Base-by-base conservation (phyloP, 2,329 filamentous ascomycete species). In the Penicillium sp. region DNA sequence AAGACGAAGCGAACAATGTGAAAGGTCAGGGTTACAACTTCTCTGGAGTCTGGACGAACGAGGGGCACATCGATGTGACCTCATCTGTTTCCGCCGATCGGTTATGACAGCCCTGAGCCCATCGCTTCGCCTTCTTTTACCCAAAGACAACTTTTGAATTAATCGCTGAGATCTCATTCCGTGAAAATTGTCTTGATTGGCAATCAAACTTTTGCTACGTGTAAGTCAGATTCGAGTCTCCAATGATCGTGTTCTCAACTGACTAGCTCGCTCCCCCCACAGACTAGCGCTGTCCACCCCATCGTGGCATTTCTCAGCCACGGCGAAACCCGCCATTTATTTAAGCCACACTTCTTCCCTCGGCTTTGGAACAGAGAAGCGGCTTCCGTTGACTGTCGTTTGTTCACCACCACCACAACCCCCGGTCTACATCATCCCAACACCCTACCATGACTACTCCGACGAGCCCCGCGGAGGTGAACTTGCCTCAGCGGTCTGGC, bases 401-500 rank as follows among this genome's bases (percentile, higher is more conserved):
- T 7, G 4, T 25, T 31, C n/a, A n/a, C n/a, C n/a, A n/a, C n/a
- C n/a, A n/a, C n/a, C n/a, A 31, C 29, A 12, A 3, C 12, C 4
- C 29, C 11, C 11, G 4, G 29, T 5, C 29, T 12, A 31, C 41
- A 35, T 51, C 18, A n/a, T 28, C 18, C 41, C 27, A 12, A 25
- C 22, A 10, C 38, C 28, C 12, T 49, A 49, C 25, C 39, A 67
- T 67, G 64, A 65, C 66, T 31, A 56, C 61, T 4, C 42, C 60
- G 7, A 56, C 49, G 22, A 67, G 64, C 54, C 64, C 64, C 35
- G 53, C 58, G 47, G 64, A 66, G 28, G 19, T 50, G 34, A 64
- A 54, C 48, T 62, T 71, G 49, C 68, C 69, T 10, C 58, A 62
- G 39, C 68, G 68, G 39, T 65, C 67, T n/a, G 56, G 45, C 3